These are phyloP conservation scores for Yamadazyma membranifaciens DNA, from an alignment of 1,139 yeast species.

Conservation along the genomic window DNA sequence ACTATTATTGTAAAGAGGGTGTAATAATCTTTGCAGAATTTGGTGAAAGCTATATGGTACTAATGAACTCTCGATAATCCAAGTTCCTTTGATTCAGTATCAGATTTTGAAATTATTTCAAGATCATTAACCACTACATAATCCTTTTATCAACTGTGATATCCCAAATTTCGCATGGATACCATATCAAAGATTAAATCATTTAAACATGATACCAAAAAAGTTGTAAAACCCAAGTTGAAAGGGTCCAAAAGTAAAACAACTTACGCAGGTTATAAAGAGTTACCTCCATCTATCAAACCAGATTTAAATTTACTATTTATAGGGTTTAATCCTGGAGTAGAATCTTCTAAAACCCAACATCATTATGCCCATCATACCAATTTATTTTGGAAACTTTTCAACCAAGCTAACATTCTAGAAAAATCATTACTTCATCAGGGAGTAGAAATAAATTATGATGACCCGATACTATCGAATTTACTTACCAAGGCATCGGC, in stretches of 20 bases:
- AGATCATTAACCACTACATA: too few species aligned
- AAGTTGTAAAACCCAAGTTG: constrained; percentile 3
- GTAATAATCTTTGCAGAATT: too few species aligned
- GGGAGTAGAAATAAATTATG: constrained; percentile 18
- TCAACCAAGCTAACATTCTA: constrained; percentile 46
- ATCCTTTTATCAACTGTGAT: too few species aligned
- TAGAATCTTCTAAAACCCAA: constrained; percentile 59
- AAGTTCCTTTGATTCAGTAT: too few species aligned
- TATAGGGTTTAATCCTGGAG: constrained; percentile 76
- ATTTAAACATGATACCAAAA: constrained; percentile 5
- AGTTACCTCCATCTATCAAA: constrained; percentile 36
- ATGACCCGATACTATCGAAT: constrained; percentile 54
- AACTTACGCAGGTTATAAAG: constrained; percentile 14
- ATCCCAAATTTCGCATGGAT: constrained; percentile 8
- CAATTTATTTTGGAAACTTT: constrained; percentile 67
- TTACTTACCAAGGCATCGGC: constrained; percentile 45
- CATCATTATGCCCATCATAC: constrained; percentile 77
- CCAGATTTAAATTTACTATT: constrained; percentile 46
- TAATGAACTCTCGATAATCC: too few species aligned
- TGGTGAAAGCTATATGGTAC: too few species aligned
- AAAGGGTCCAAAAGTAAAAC: background rate
- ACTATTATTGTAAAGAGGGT: too few species aligned
- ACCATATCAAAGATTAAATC: constrained; percentile 6
- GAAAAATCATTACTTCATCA: constrained; percentile 15
- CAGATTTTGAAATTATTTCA: too few species aligned